These are phyloP conservation scores for Bondarzewia mesenterica DNA, from an alignment of 1,284 basidiomycete genomes.

Conservation along the genomic window DNA sequence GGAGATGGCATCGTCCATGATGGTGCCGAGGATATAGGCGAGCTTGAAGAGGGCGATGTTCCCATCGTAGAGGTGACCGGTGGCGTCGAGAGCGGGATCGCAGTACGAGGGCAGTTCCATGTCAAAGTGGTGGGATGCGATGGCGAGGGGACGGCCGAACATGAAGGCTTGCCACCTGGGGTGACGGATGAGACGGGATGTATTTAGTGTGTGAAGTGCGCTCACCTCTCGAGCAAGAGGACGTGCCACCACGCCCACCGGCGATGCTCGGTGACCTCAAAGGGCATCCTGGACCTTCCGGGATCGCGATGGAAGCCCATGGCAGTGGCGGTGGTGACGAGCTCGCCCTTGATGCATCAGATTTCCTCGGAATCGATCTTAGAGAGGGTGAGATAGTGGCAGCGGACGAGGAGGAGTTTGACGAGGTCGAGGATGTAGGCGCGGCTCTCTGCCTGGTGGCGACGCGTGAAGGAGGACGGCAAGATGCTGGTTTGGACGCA, in stretches of 20 bases:
- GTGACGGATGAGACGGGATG: neutral
- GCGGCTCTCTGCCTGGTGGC: conserved; percentile 50
- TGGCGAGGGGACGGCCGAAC: conserved; percentile 68
- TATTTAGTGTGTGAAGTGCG: neutral
- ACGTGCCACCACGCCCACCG: conserved; percentile 87
- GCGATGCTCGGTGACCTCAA: conserved; percentile 61
- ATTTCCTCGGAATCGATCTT: conserved; percentile 74
- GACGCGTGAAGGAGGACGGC: too few species aligned
- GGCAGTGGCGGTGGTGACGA: conserved; percentile 64
- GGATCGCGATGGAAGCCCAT: conserved; percentile 81
- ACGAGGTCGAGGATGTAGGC: conserved; percentile 68
- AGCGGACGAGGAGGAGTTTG: conserved; percentile 59
- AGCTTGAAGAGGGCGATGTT: conserved; percentile 69
- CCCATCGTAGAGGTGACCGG: conserved; percentile 55
- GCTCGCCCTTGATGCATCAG: conserved; percentile 63
- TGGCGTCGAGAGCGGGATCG: conserved; percentile 49
- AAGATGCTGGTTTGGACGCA: too few species aligned
- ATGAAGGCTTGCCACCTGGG: conserved; percentile 76
- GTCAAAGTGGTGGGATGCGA: conserved; percentile 74
- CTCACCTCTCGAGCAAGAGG: conserved; percentile 61
- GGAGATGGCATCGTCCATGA: conserved; percentile 76
- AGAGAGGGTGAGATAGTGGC: conserved; percentile 64
- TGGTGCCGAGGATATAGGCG: conserved; percentile 69
- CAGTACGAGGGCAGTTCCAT: conserved; percentile 62
- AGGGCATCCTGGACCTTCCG: conserved; percentile 58